Base-by-base conservation (phyloP, 75 land plant genomes). In the Pinus taeda region DNA sequence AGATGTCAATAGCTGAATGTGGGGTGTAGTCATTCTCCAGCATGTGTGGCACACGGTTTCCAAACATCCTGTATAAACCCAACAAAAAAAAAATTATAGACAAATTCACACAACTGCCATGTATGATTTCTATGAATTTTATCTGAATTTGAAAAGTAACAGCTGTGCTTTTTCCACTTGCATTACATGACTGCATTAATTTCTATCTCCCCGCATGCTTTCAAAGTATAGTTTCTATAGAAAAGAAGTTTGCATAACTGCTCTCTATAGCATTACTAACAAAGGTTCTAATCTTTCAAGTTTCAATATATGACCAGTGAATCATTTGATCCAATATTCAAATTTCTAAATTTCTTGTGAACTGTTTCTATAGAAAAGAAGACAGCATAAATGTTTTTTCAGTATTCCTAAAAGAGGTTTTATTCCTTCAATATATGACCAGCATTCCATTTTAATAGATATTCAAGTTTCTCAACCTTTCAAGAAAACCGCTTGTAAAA, bases 41-140 rank as follows among this genome's bases (percentile, higher is more conserved):
- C 99, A 97, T 95, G 77, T 97, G 99, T 9, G 99, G 99, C 71
- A 88, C 96, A 78, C 98, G 99, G 70, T 97, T 97, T 67, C 85
- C 87, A 84, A 97, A 95, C 98, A 97, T 97, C 99, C 99, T 97
- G 90, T 11, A 63, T 1, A 74, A 59, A 55, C n/a, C 33, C 36
- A 74, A 57, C 55, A 17, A 15, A 18, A 20, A 55, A 24, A 74
- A 0, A 33, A 33, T 33, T 55, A 59, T 3, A 59, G 24, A 49
- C 12, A 12, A 64, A n/a, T 3, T 69, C 49, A 69, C 42, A 69
- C 22, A 3, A 17, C 17, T 9, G 20, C 30, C 69, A 33, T 33
- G 37, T 65, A 65, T 9, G 2, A 33, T 20, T 65, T 65, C 69
- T 65, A 65, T 1, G 6, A 37, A 65, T 30, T 8, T 11, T 65